Percentiles rank a stretch among this genome's conserved stretches.
Evolutionary conservation across 106 monocot genomes (phyloP).

Genomic region (Acorus gramineus): DNA sequence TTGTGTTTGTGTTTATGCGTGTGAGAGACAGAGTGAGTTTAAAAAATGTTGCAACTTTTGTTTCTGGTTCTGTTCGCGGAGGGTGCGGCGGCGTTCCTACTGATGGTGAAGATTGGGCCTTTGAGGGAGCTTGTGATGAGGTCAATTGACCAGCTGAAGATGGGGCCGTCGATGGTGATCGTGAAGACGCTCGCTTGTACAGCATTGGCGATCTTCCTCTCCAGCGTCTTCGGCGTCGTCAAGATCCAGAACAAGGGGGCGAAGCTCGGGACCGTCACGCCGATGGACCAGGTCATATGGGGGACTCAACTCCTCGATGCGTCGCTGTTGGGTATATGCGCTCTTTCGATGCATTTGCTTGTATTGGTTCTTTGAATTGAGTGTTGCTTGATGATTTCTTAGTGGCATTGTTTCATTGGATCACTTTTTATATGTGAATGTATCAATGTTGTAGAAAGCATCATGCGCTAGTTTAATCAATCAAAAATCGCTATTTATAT

Average conservation of each 20-base stretch:
- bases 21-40: too few relatives aligned
- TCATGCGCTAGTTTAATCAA: too few relatives aligned
- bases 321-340: conserved; percentile 62
- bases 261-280: conserved; percentile 88
- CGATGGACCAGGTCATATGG: conserved; percentile 93
- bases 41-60: conserved; percentile 69
- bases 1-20: too few relatives aligned
- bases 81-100: conserved; percentile 69
- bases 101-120: conserved; percentile 86
- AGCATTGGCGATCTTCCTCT: conserved; percentile 55
- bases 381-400: too few relatives aligned
- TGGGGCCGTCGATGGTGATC: conserved; percentile 74
- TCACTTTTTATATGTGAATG: too few relatives aligned
- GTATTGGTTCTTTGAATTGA: not conserved
- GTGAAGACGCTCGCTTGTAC: conserved; percentile 90
- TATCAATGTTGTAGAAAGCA: too few relatives aligned
- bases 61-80: conserved; percentile 80
- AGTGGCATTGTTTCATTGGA: too few relatives aligned
- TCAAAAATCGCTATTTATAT: too few relatives aligned
- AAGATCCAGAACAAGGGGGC: conserved; percentile 77
- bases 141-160: conserved; percentile 70
- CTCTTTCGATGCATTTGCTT: not conserved
- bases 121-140: conserved; percentile 72
- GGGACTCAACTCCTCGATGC: conserved; percentile 93
- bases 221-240: conserved; percentile 61